Base-by-base conservation (phyloP, 2,329 filamentous ascomycete species). In the Emydomyces testavorans region DNA sequence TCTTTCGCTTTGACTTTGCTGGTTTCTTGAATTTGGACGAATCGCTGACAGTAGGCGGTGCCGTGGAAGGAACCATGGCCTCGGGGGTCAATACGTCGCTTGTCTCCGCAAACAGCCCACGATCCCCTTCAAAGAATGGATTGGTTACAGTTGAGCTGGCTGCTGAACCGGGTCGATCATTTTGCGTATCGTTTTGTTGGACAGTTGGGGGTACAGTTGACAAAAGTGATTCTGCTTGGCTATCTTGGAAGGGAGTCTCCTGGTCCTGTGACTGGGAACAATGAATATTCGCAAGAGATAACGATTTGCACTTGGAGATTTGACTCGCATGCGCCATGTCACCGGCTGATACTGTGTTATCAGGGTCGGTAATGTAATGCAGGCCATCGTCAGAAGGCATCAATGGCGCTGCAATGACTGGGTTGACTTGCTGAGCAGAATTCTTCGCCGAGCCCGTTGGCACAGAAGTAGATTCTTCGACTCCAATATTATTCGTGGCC, bases 71-170 rank as follows among this genome's bases (percentile, higher is more conserved):
- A 29, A 51, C 24, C 16, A 50, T 41, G 6, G 26, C 31, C 7
- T 50, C 43, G 2, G 43, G 34, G 16, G 31, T 13, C 10, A 36
- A 29, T 16, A 3, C n/a, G 13, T 41, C 32, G 34, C 34, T 29
- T 13, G n/a, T 36, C 10, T 47, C 37, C n/a, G 34, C 24, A 10
- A 42, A 46, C 4, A 46, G 28, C 15, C 42, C 16, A 32, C 40
- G 36, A 23, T 47, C 49, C 18, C 38, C n/a, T 34, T 63, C 56
- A 41, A 59, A 62, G 43, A 64, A 64, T 5, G 62, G 62, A 50
- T 64, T 63, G 2, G 57, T 57, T 6, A 64, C 57, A 11, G 48
- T 49, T 4, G 56, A 57, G 37, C 51, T 43, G 20, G 46, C 38
- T 11, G 40, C n/a, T 28, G 45, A 52, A 21, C 6, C n/a, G 1